Evolutionary conservation across 2,329 filamentous ascomycete species (phyloP), one percentile per base, ranked within the genome.

Genomic region (Stagonosporopsis cucurbitacearum): DNA sequence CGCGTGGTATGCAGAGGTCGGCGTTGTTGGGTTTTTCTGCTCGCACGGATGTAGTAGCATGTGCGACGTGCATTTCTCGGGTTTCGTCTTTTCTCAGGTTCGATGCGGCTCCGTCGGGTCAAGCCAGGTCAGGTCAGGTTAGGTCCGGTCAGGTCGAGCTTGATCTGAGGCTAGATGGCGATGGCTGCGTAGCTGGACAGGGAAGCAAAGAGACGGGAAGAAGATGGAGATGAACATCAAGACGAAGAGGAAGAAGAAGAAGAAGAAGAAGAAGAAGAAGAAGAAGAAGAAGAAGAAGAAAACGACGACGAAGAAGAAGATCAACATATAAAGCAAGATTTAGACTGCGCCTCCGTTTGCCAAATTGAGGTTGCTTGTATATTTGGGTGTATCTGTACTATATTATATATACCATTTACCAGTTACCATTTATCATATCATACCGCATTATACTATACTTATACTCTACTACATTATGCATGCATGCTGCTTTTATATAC

Each of bases 1-100:
- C 45, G 54, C 25, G 30, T 49, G 61, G 59, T 61, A 58, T 58
- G 58, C 56, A 54, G n/a, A n/a, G 44, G 35, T 57, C 41, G 59
- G 63, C 59, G 62, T 64, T 64, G 50, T 57, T 51, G 55, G 44
- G 37, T 44, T 43, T 45, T 19, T 51, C 40, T 51, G 42, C 39
- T 51, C 43, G 54, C 39, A 47, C 54, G 54, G 48, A 43, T 13
- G 30, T 32, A 15, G 48, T 51, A 53, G 54, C 58, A 55, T 55
- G 46, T 50, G 41, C 42, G 46, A 54, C 48, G 48, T 49, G 35
- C 17, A 37, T 43, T 22, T 48, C 42, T n/a, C n/a, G n/a, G n/a
- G n/a, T n/a, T n/a, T n/a, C n/a, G n/a, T n/a, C n/a, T n/a, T n/a
- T n/a, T n/a, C n/a, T n/a, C n/a, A n/a, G n/a, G n/a, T n/a, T n/a